phyloP scores from a whole-genome alignment of 805 yeast genomes.

The Saturnispora kantuleensis region DNA sequence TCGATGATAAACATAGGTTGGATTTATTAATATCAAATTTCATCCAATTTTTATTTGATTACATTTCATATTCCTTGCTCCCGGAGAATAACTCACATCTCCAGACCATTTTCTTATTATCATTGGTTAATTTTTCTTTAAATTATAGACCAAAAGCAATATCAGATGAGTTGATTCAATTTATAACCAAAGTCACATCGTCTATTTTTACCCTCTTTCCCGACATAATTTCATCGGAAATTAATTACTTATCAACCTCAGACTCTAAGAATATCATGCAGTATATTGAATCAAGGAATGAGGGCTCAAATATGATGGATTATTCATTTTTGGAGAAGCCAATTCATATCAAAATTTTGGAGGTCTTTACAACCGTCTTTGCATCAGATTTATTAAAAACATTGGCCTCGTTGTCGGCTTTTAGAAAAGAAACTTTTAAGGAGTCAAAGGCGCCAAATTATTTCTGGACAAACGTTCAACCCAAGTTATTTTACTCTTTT shows the following conservation, averaged over 20 bases:
- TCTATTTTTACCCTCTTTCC: conserved; percentile 19
- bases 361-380: conserved; percentile 40
- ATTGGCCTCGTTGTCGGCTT: conserved; percentile 24
- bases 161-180: conserved; percentile 27
- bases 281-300: conserved; percentile 9
- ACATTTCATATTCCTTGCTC: conserved; percentile 20
- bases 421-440: conserved; percentile 13
- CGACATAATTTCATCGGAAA: conserved; percentile 23
- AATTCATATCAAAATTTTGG: conserved; percentile 38
- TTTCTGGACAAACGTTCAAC: conserved; percentile 25
- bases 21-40: conserved; percentile 41
- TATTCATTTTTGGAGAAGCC: conserved; percentile 24
- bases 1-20: conserved; percentile 35
- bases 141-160: conserved; percentile 58
- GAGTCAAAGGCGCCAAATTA: conserved; percentile 14
- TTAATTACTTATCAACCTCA: conserved; percentile 17
- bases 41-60: conserved; percentile 25
- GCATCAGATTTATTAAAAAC: conserved; percentile 50
- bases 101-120: conserved; percentile 50
- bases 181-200: conserved; percentile 21
- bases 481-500: conserved; percentile 29
- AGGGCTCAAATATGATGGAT: conserved; percentile 12
- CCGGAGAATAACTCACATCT: conserved; percentile 17
- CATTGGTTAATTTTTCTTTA: conserved; percentile 45
- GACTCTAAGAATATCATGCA: conserved; percentile 10